Base-by-base conservation (phyloP, 352 stramenopile species). In the Phytophthora multivora region DNA sequence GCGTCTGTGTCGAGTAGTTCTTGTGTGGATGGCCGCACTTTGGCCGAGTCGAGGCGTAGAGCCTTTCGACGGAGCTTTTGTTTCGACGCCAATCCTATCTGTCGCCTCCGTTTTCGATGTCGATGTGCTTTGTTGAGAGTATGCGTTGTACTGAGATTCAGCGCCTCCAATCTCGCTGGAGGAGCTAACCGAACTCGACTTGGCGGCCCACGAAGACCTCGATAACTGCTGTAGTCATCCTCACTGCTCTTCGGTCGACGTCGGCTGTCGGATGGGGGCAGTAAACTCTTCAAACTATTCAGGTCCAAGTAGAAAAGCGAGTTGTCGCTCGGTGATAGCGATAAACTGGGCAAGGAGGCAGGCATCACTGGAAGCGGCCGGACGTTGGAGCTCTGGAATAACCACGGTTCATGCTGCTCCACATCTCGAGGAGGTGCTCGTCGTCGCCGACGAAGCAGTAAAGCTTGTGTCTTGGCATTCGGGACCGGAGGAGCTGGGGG, bases 291-390 rank as follows among this genome's bases (percentile, higher is more conserved):
- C 16, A 92, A 69, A 30, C 75, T 88, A 19, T 88, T 60, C 36
- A 82, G 63, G 18, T 92, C 79, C 45, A 92, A 59, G 67, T 88
- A 90, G 40, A 92, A 92, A 15, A 82, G 60, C n/a, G 71, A 71
- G 33, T 43, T 78, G 5, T 74, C 55, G 21, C 55, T 66, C 3
- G 45, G 15, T 43, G 61, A 68, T 13, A 59, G 8, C 9, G 60
- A 61, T n/a, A 74, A 54, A 51, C 50, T 61, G 13, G 60, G 55
- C 35, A 59, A 21, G 2, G 66, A 31, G 25, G 35, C 12, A 6
- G 48, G 26, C 40, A 68, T 54, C 1, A 62, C 28, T 23, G 66
- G 53, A n/a, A 76, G 66, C 1, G 51, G 66, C 9, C 63, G 48
- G 23, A 84, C 61, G 26, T 73, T 79, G 9, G 80, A 49, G 48